Percentiles rank a stretch among this genome's conserved stretches.
phyloP scores from a whole-genome alignment of 2,329 filamentous ascomycete species.

The Penicillium sp. region DNA sequence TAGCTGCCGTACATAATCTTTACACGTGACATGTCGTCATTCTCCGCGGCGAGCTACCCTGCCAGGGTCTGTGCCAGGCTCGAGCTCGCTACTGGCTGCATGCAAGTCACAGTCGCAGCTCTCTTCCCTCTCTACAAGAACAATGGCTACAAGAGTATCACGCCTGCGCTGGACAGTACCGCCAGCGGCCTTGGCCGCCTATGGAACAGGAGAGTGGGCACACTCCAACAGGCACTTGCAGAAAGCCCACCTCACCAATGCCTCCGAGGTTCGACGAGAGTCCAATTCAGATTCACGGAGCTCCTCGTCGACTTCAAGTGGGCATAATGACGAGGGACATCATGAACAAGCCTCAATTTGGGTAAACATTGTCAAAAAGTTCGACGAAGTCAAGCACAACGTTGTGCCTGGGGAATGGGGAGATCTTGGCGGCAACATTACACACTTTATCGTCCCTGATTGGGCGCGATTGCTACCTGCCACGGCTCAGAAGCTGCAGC shows the following conservation, averaged over 20 bases:
- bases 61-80: slow-evolving; percentile 21
- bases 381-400: slow-evolving; percentile 45
- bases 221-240: slow-evolving; percentile 30
- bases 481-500: slow-evolving; percentile 80
- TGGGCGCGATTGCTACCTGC: slow-evolving; percentile 80
- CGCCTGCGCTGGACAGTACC: slow-evolving; percentile 42
- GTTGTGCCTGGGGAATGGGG: slow-evolving; percentile 48
- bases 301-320: slow-evolving; percentile 9
- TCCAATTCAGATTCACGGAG: slow-evolving; percentile 17
- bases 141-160: slow-evolving; percentile 40
- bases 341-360: slow-evolving; percentile 44
- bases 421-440: slow-evolving; percentile 59
- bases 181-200: slow-evolving; percentile 37
- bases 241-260: slow-evolving; percentile 30
- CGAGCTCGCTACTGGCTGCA: slow-evolving; percentile 20
- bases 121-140: slow-evolving; percentile 24
- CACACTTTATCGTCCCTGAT: slow-evolving; percentile 74
- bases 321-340: slow-evolving; percentile 9
- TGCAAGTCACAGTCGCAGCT: slow-evolving; percentile 23
- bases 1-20: not conserved
- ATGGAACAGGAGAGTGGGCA: slow-evolving; percentile 30
- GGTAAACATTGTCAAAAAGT: slow-evolving; percentile 56
- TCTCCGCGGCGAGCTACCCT: slow-evolving; percentile 15
- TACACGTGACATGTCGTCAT: slow-evolving; percentile 37
- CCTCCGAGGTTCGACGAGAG: slow-evolving; percentile 11